Base-by-base conservation (phyloP, 2,329 filamentous ascomycete genomes). In the Xylaria sp. region DNA sequence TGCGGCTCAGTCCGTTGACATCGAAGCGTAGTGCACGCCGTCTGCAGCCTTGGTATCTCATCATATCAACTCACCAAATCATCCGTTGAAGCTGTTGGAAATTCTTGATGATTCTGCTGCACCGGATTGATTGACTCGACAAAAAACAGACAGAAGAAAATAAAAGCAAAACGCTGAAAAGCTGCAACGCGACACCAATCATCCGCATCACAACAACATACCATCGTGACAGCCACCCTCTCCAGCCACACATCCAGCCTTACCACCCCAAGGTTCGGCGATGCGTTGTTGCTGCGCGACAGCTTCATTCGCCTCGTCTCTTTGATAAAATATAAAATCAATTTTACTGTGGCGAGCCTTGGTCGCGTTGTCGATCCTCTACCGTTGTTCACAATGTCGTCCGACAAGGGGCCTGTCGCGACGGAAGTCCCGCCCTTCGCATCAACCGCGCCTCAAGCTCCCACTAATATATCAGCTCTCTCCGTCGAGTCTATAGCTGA, bases 331-430 rank as follows among this genome's bases (percentile, higher is more conserved):
- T 63, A 47, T 46, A 64, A 42, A 67, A 63, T 62, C 28, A 31
- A n/a, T n/a, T 70, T 67, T 67, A 60, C 63, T 70, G 67, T 70
- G 70, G 65, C 21, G 61, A 42, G 62, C 33, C 57, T 72, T 61
- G 67, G 71, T 70, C 65, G 68, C 64, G 55, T 64, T 58, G 60
- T 56, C 65, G 52, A 63, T 60, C 57, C 65, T 60, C 60, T 42
- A 19, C 67, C 66, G 31, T 61, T 63, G 55, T 63, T 47, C 69
- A 69, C 70, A 78, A 87, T 87, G 84, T 82, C 83, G 75, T 82
- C 83, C 68, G 82, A 83, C 73, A 79, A 81, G 71, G 81, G 79
- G 73, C 77, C 79, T 70, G 78, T 84, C 75, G 80, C 82, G 76
- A 82, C 82, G 70, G 82, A 84, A 76, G 76, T 79, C 74, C 78